Evolutionary conservation across 352 stramenopile genomes (phyloP).

Genomic region (Pythium guiyangense): DNA sequence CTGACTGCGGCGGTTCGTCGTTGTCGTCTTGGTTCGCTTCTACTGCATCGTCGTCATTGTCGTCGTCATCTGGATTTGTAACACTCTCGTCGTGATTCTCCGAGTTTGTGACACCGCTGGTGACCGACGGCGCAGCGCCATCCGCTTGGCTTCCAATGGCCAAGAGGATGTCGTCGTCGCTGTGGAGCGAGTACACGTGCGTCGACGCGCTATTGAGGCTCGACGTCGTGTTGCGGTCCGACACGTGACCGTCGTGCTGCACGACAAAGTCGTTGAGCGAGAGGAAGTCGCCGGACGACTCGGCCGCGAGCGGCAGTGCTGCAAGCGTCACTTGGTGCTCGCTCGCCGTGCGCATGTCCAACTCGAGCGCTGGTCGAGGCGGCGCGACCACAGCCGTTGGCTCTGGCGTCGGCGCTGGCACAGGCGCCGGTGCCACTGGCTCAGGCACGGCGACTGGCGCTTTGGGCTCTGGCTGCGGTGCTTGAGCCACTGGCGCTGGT

Average conservation of each 20-base stretch:
- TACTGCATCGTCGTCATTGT: neutral
- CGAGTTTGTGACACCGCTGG: neutral
- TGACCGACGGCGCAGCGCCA: constrained; percentile 1
- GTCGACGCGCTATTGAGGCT: constrained; percentile 25
- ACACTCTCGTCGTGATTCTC: neutral
- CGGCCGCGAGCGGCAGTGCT: neutral
- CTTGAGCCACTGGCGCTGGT: neutral
- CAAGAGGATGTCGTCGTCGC: constrained; percentile 16
- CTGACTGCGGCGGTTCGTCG: too few species aligned
- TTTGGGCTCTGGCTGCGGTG: neutral
- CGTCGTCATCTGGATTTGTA: neutral
- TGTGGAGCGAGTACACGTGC: constrained; percentile 18
- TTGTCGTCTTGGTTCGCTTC: neutral
- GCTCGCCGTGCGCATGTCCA: neutral
- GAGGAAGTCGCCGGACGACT: constrained; percentile 30
- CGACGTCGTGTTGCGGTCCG: constrained; percentile 10
- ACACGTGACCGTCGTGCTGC: constrained; percentile 21
- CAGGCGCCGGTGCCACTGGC: neutral
- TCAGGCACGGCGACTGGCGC: neutral
- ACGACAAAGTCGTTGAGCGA: constrained; percentile 48
- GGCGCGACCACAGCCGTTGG: neutral
- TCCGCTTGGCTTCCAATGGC: constrained; percentile 9
- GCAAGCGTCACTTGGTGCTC: neutral
- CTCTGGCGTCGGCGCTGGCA: neutral
- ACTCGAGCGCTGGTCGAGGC: neutral